phyloP scores from a whole-genome alignment of 306 rosid species.

The Vigna radiata region DNA sequence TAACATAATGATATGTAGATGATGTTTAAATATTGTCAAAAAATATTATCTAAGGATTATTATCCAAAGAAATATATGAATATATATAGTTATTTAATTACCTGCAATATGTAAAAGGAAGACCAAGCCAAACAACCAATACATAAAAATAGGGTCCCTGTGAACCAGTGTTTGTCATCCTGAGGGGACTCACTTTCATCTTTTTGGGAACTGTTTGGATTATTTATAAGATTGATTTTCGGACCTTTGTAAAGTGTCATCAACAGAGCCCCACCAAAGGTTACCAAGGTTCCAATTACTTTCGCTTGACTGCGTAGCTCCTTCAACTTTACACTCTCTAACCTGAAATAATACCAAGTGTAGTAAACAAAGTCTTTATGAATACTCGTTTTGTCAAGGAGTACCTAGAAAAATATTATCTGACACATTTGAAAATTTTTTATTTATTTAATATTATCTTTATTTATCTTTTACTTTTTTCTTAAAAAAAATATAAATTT shows the following conservation, averaged over 20 bases:
- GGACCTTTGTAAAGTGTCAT: conserved; percentile 83
- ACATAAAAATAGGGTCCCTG: conserved; percentile 41
- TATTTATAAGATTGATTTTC: conserved; percentile 47
- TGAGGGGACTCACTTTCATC: neutral
- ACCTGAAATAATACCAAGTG: conserved; percentile 12
- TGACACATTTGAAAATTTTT: too few species aligned
- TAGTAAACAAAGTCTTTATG: neutral
- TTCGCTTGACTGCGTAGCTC: conserved; percentile 61
- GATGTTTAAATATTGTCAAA: too few species aligned
- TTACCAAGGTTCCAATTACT: conserved; percentile 54
- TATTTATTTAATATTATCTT: too few species aligned
- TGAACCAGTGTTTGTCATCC: conserved; percentile 43
- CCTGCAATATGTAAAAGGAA: conserved; percentile 51
- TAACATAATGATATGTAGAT: too few species aligned
- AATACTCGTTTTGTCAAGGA: too few species aligned
- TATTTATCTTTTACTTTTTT: too few species aligned
- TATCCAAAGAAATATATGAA: too few species aligned
- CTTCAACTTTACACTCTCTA: conserved; percentile 51
- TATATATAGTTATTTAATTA: neutral
- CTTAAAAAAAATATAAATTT: too few species aligned
- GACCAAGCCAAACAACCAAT: conserved; percentile 47
- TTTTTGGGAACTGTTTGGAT: conserved; percentile 28
- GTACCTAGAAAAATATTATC: too few species aligned
- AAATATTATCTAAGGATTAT: too few species aligned
- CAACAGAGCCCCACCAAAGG: conserved; percentile 66